phyloP scores from a whole-genome alignment of 306 rosid species.

The Crotalaria pallida region DNA sequence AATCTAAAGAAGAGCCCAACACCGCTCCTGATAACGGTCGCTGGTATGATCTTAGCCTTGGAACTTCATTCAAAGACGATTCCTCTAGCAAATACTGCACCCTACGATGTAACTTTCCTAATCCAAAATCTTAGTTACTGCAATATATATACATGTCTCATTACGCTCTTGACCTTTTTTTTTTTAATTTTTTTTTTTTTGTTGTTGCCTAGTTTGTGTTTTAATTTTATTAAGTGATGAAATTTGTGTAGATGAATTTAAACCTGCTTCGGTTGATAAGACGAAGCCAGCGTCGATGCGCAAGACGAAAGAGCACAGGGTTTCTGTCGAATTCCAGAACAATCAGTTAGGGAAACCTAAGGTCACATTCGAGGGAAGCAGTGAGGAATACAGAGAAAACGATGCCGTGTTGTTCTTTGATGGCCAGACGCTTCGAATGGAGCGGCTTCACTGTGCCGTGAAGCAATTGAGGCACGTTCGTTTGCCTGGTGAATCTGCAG shows the following conservation, averaged over 20 bases:
- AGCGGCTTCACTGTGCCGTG: constrained; percentile 74
- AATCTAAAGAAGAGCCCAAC: constrained; percentile 80
- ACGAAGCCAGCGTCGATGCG: constrained; percentile 60
- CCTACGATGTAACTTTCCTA: constrained; percentile 61
- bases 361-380: constrained; percentile 79
- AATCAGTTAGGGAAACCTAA: constrained; percentile 87
- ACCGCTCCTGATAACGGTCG: constrained; percentile 70
- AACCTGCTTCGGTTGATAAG: constrained; percentile 91
- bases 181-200: not conserved
- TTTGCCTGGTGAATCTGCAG: constrained; percentile 72
- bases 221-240: constrained; percentile 12
- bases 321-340: constrained; percentile 79
- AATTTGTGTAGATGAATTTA: constrained; percentile 66
- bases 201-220: not conserved
- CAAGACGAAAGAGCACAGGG: constrained; percentile 82
- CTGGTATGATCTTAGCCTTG: constrained; percentile 81
- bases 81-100: constrained; percentile 84
- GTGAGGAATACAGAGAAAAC: constrained; percentile 78
- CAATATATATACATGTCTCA: too few species aligned
- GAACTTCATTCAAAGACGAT: constrained; percentile 77
- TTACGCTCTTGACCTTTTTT: too few species aligned
- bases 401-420: constrained; percentile 89
- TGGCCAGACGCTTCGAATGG: constrained; percentile 67
- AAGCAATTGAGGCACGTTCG: constrained; percentile 82
- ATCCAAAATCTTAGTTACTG: too few species aligned